phyloP scores from a whole-genome alignment of 179 eudicot genomes.

The Beta lomatogona region DNA sequence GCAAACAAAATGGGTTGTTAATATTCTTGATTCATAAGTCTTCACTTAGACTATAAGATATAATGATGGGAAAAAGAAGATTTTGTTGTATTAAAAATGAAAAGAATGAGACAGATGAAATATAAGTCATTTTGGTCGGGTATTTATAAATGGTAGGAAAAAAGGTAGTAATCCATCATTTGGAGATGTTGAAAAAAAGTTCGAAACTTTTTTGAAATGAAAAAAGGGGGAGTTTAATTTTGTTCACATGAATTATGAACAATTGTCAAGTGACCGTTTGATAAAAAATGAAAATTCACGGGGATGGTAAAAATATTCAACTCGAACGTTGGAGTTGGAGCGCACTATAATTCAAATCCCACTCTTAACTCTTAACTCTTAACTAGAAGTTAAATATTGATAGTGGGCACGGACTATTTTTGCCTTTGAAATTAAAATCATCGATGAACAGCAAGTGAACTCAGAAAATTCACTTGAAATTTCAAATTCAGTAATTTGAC shows the following conservation, averaged over 20 bases:
- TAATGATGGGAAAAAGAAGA: conserved; percentile 42
- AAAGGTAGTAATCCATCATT: background rate
- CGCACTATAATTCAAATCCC: conserved; percentile 60
- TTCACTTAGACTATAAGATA: conserved; percentile 61
- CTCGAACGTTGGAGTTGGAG: conserved; percentile 73
- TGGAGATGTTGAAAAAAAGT: conserved; percentile 22
- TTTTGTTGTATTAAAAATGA: background rate
- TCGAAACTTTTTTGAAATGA: conserved; percentile 14
- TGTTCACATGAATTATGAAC: conserved; percentile 53
- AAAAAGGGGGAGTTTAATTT: conserved; percentile 25
- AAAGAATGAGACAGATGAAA: conserved; percentile 9
- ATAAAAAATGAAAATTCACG: conserved; percentile 42
- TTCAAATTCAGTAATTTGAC: background rate
- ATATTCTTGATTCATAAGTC: background rate
- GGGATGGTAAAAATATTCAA: conserved; percentile 37
- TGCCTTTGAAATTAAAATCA: background rate
- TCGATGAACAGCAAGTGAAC: background rate
- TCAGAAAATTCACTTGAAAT: background rate
- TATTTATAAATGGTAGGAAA: conserved; percentile 46
- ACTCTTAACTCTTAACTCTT: background rate
- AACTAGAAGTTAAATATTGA: background rate
- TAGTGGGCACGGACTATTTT: background rate
- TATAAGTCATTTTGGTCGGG: conserved; percentile 19
- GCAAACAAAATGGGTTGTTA: conserved; percentile 31
- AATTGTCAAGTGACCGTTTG: conserved; percentile 52